Percentiles rank a stretch among this genome's conserved stretches.
These are phyloP conservation scores for Ophiorrhiza pumila DNA, from an alignment of 257 asterid species.

Conservation along the genomic window DNA sequence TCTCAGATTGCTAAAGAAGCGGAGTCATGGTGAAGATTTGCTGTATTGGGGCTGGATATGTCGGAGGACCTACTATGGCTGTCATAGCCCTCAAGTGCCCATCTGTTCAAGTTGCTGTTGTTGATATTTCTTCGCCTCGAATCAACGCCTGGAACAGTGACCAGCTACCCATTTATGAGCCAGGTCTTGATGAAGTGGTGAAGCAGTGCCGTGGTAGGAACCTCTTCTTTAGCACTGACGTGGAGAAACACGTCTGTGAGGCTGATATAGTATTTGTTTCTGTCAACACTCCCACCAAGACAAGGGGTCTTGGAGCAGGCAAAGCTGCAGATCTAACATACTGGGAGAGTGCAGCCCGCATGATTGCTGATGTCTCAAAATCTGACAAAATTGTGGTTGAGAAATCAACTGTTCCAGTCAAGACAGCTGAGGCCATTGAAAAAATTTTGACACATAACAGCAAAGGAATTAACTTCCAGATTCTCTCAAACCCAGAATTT, in stretches of 20 bases:
- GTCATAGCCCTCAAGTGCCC: slow-evolving; percentile 96
- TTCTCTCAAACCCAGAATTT: slow-evolving; percentile 83
- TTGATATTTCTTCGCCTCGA: slow-evolving; percentile 83
- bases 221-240: slow-evolving; percentile 93
- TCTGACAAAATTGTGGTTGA: slow-evolving; percentile 88
- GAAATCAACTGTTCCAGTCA: slow-evolving; percentile 89
- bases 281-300: slow-evolving; percentile 93
- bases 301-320: slow-evolving; percentile 96
- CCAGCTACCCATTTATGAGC: slow-evolving; percentile 89
- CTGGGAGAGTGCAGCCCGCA: slow-evolving; percentile 96
- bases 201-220: slow-evolving; percentile 90
- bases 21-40: slow-evolving; percentile 89
- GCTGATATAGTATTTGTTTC: slow-evolving; percentile 89
- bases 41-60: slow-evolving; percentile 94
- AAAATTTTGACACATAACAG: slow-evolving; percentile 81
- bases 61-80: slow-evolving; percentile 96
- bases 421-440: slow-evolving; percentile 91
- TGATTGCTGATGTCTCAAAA: slow-evolving; percentile 91
- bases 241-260: slow-evolving; percentile 77
- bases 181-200: slow-evolving; percentile 93
- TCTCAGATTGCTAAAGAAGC: slow-evolving; percentile 31
- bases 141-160: slow-evolving; percentile 93
- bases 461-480: slow-evolving; percentile 75
- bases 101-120: slow-evolving; percentile 65
- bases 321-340: slow-evolving; percentile 94